A percentile compares a stretch with the other conserved stretches of the same genome.
These are phyloP conservation scores for Vachellia pachyceras DNA, from an alignment of 306 rosid species.

Conservation along the genomic window DNA sequence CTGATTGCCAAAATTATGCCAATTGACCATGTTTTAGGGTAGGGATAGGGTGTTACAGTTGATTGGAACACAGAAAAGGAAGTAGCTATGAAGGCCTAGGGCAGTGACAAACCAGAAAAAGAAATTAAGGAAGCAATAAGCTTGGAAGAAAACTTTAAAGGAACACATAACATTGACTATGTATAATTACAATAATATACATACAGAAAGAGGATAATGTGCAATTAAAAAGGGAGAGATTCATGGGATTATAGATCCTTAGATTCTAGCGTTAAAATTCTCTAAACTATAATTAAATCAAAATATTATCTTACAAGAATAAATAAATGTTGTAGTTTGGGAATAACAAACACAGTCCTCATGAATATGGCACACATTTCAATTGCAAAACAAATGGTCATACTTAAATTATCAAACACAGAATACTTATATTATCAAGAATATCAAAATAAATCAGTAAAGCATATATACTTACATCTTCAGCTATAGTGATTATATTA, in stretches of 20 bases:
- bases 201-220: too few relatives aligned
- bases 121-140: not conserved
- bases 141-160: not conserved
- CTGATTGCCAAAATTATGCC: not conserved
- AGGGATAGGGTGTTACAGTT: not conserved
- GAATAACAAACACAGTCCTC: not conserved
- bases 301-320: not conserved
- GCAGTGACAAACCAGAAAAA: not conserved
- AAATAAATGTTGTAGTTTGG: not conserved
- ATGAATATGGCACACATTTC: slow-evolving; percentile 8
- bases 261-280: not conserved
- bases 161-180: too few relatives aligned
- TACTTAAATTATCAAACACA: not conserved
- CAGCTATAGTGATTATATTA: slow-evolving; percentile 86
- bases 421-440: not conserved
- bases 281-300: too few relatives aligned
- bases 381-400: slow-evolving; percentile 24
- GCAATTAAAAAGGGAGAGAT: not conserved
- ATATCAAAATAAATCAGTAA: slow-evolving; percentile 27
- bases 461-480: slow-evolving; percentile 67
- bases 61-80: not conserved
- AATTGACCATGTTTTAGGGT: not conserved
- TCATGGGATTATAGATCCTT: not conserved
- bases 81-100: not conserved
- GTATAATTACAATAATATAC: too few relatives aligned